Conservation (phyloP, 31 red algal species). For the Porphyra umbilicalis region DNA sequence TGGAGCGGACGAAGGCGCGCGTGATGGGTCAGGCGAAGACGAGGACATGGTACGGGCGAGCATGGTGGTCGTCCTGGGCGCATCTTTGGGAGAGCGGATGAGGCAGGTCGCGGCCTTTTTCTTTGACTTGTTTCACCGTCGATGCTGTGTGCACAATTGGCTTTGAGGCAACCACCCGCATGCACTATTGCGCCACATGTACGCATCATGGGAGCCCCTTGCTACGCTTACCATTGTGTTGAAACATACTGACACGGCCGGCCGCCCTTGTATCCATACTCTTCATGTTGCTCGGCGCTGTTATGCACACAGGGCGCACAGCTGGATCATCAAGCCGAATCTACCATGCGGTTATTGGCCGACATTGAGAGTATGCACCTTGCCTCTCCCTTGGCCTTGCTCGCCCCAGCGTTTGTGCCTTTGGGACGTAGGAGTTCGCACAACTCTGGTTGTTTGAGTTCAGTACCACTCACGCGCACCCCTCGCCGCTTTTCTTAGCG, state of each 20-base stretch:
- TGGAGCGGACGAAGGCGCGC: no score
- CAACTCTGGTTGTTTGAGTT: neutral
- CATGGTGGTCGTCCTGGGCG: no score
- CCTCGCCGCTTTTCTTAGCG: neutral
- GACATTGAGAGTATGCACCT: neutral
- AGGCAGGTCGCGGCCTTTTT: no score
- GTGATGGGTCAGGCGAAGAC: no score
- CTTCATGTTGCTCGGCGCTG: neutral
- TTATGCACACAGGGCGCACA: neutral
- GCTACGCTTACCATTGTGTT: no score
- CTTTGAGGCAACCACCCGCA: no score
- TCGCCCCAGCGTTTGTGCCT: neutral
- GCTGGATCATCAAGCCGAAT: neutral
- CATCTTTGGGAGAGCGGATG: no score
- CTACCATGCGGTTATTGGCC: neutral
- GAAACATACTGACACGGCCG: neutral
- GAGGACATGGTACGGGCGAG: no score
- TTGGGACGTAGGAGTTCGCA: neutral
- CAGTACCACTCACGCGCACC: neutral
- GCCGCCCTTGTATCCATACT: neutral
- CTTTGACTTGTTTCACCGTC: no score
- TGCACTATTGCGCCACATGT: no score
- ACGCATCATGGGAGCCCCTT: no score
- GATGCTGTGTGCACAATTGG: no score
- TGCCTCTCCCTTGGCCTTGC: neutral